These are phyloP conservation scores for Ziziphus jujuba DNA, from an alignment of 306 rosid genomes.

Conservation along the genomic window DNA sequence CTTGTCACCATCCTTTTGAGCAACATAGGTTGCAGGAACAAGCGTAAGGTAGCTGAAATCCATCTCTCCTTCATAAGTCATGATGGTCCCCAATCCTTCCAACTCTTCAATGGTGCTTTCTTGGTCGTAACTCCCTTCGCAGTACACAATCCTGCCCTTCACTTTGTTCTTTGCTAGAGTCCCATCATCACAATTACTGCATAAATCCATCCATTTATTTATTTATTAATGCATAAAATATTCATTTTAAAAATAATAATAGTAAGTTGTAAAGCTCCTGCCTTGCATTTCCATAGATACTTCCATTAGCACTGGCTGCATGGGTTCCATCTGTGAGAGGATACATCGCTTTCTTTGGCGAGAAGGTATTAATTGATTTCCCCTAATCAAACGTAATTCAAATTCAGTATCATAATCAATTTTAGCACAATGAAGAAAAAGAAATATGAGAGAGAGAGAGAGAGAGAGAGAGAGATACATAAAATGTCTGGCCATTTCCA, in stretches of 20 bases:
- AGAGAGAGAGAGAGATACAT: constrained; percentile 38
- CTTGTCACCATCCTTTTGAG: constrained; percentile 32
- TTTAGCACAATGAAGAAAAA: background rate
- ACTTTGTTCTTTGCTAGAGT: constrained; percentile 52
- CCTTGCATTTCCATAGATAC: constrained; percentile 53
- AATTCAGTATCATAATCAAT: background rate
- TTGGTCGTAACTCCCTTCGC: constrained; percentile 37
- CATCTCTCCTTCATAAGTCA: constrained; percentile 26
- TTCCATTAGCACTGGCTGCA: constrained; percentile 38
- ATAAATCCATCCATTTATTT: no score
- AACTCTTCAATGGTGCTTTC: constrained; percentile 45
- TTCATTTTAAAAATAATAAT: no score
- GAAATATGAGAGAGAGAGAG: background rate
- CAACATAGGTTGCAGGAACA: constrained; percentile 48
- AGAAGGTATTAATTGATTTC: constrained; percentile 61
- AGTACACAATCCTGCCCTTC: constrained; percentile 68
- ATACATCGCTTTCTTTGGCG: constrained; percentile 56
- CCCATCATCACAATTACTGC: constrained; percentile 67
- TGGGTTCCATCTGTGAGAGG: constrained; percentile 61
- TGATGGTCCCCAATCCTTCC: constrained; percentile 62
- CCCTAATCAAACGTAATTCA: constrained; percentile 46
- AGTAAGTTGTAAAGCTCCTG: background rate
- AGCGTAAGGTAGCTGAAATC: constrained; percentile 44
- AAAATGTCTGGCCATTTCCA: constrained; percentile 43
- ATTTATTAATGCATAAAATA: no score